Base-by-base conservation (phyloP, 2,329 filamentous ascomycete genomes). In the Neodidymelliopsis sp. region DNA sequence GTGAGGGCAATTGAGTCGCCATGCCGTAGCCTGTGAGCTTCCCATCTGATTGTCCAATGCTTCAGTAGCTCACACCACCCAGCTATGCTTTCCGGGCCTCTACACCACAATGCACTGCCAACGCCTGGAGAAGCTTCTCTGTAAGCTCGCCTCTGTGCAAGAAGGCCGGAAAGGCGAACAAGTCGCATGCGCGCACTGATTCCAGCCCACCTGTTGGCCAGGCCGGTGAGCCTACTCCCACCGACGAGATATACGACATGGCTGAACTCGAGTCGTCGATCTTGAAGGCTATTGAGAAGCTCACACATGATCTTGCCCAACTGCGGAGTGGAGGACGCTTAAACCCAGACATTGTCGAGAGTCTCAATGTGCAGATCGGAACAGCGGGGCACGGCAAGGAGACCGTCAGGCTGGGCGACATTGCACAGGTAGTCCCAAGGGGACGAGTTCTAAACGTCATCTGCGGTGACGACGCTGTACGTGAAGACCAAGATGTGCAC, bases 391-490 rank as follows among this genome's bases (percentile, higher is more conserved):
- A 63, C n/a, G 65, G 62, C 29, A 83, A 80, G 49, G 75, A 81
- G 49, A 81, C 72, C 2, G 77, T 82, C 37, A 78, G 74, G 54
- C 60, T 90, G 39, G 78, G 80, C 8, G 85, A 88, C 63, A 63
- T 90, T 47, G 86, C 85, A 2, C 86, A 88, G 64, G 83, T 89
- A 12, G 76, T 89, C 28, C 84, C 84, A 0, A 85, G 86, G 61
- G 85, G 85, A 9, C 72, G 85, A 45, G 78, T 78, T 59, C 69
- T 88, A 22, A 81, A 83, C 49, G 75, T 89, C n/a, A 67, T 87
- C 16, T 83, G 83, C 28, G 82, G 84, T 11, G 87, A 89, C 62
- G 80, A 84, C 61, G 81, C 83, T 50, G 85, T 87, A 66, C 60
- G 79, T 75, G 56, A 19, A n/a, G 6, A 12, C 6, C 11, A 24